These are phyloP conservation scores for Colletotrichum liriopes DNA, from an alignment of 2,329 filamentous ascomycete genomes.

Conservation along the genomic window DNA sequence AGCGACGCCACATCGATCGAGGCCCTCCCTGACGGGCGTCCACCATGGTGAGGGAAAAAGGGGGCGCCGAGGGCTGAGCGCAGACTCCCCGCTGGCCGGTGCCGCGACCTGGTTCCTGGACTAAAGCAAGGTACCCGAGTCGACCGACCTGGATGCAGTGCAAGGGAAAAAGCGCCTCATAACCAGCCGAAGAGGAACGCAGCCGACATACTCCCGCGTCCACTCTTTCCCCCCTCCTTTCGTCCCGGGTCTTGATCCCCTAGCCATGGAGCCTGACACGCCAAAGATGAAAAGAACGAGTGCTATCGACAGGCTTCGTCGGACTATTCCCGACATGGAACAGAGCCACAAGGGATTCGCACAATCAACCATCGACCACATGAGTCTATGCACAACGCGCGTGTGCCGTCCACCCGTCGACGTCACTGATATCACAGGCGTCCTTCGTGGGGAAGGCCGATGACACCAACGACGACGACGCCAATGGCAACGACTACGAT, in stretches of 20 bases:
- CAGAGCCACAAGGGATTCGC: neutral
- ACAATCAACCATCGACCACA: neutral
- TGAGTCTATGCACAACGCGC: neutral
- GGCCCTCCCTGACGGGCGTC: slow-evolving; percentile 4
- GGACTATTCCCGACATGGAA: slow-evolving; percentile 29
- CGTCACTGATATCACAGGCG: slow-evolving; percentile 1
- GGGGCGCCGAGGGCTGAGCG: slow-evolving; percentile 31
- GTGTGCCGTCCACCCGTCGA: neutral
- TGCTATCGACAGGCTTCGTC: slow-evolving; percentile 19
- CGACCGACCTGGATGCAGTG: slow-evolving; percentile 12
- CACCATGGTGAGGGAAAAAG: slow-evolving; percentile 1
- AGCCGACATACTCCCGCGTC: slow-evolving; percentile 20
- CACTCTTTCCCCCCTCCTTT: neutral
- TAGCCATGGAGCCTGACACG: slow-evolving; percentile 7
- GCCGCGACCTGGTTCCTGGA: slow-evolving; percentile 26
- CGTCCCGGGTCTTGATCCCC: neutral
- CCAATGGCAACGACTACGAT: neutral
- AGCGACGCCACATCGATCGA: slow-evolving; percentile 20
- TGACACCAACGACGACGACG: neutral
- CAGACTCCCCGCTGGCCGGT: slow-evolving; percentile 28
- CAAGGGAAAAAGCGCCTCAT: neutral
- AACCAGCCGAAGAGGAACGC: neutral
- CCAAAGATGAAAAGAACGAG: slow-evolving; percentile 1
- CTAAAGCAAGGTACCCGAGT: slow-evolving; percentile 38
- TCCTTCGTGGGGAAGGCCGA: neutral